Percentiles rank a stretch among this genome's conserved stretches.
phyloP scores from a whole-genome alignment of 345 rosid species.

The Eucalyptus lansdowneana region DNA sequence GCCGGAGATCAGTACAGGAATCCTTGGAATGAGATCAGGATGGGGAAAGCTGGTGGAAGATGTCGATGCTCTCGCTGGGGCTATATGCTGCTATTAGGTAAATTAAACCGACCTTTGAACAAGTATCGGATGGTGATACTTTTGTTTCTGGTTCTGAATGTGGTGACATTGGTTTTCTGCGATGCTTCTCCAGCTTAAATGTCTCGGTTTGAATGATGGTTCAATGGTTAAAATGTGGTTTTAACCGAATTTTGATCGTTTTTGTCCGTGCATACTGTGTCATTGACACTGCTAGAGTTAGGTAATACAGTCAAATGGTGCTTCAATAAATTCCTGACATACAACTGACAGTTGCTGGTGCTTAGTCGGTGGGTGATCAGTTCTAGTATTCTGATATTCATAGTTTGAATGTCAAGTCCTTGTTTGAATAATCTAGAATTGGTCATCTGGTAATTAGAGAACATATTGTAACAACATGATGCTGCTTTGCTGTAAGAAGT shows the following conservation, averaged over 20 bases:
- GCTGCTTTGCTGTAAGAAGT: too few species aligned
- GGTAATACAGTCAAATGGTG: neutral
- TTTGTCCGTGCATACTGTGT: neutral
- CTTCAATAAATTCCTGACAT: neutral
- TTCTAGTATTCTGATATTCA: neutral
- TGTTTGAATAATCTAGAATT: neutral
- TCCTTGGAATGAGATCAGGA: too few species aligned
- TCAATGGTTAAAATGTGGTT: too few species aligned
- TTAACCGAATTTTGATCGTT: neutral
- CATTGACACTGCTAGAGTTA: neutral
- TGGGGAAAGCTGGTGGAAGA: too few species aligned
- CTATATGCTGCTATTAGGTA: too few species aligned
- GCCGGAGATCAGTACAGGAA: too few species aligned
- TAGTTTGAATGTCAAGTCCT: neutral
- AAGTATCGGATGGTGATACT: too few species aligned
- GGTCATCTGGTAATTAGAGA: neutral
- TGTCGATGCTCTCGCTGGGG: too few species aligned
- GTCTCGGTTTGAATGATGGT: too few species aligned
- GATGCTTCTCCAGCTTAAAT: too few species aligned
- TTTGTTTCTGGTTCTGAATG: neutral
- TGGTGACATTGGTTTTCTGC: too few species aligned
- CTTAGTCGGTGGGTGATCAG: neutral
- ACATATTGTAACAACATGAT: neutral
- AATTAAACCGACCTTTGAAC: too few species aligned
- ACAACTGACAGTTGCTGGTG: neutral